phyloP scores from a whole-genome alignment of 352 stramenopile species.

The Pythium insidiosum region DNA sequence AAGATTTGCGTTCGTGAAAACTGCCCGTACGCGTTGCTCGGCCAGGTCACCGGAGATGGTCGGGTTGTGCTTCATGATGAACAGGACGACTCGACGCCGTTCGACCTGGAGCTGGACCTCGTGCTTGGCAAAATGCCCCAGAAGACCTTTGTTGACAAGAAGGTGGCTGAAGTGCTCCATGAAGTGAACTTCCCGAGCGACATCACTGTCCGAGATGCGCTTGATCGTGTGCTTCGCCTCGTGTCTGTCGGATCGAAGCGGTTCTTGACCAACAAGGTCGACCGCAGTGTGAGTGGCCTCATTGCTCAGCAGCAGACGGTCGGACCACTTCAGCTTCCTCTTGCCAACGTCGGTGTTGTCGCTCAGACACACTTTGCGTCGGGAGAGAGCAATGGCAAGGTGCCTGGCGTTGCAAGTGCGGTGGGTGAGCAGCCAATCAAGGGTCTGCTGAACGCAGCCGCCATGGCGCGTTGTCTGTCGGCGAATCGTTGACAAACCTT shows the following conservation, averaged over 20 bases:
- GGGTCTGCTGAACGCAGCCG: constrained; percentile 90
- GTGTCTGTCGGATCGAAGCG: constrained; percentile 97
- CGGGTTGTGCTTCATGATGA: constrained; percentile 96
- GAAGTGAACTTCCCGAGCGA: constrained; percentile 81
- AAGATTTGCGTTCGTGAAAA: constrained; percentile 96
- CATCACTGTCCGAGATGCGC: constrained; percentile 81
- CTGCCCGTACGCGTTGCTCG: constrained; percentile 94
- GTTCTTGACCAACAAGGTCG: constrained; percentile 96
- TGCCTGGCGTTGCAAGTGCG: constrained; percentile 93
- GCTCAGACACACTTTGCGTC: constrained; percentile 94
- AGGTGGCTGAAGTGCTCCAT: constrained; percentile 36
- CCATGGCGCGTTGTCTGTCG: constrained; percentile 96
- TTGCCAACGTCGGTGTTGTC: constrained; percentile 96
- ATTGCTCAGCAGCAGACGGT: constrained; percentile 99
- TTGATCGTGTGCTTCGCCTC: constrained; percentile 94
- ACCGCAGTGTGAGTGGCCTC: constrained; percentile 96
- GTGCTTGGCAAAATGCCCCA: constrained; percentile 99
- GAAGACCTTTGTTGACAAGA: constrained; percentile 96
- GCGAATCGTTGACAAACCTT: constrained; percentile 98
- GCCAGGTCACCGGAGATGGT: constrained; percentile 93
- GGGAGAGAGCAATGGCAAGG: constrained; percentile 44
- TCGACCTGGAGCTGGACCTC: constrained; percentile 96
- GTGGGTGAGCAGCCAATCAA: constrained; percentile 98
- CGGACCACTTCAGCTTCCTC: constrained; percentile 93
- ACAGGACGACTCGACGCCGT: constrained; percentile 90